Evolutionary conservation across 768 basidiomycete genomes (phyloP).

Genomic region (Neoboletus brunneissimus): DNA sequence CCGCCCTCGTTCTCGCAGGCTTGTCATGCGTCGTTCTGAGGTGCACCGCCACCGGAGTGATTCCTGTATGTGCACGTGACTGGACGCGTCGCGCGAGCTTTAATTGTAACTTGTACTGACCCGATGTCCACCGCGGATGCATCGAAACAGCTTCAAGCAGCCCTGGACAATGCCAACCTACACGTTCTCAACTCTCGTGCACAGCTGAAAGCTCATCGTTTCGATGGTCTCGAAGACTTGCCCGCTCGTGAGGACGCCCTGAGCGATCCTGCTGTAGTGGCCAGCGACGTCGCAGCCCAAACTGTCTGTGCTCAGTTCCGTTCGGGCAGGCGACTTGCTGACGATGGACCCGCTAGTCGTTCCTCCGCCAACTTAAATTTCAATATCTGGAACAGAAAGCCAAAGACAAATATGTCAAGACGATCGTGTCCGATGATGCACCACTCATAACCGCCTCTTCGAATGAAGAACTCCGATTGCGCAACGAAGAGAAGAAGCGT

Average conservation of each 20-base stretch:
- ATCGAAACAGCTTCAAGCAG: constrained; percentile 26
- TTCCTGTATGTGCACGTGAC: constrained; percentile 4
- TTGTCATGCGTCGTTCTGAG: too few relatives aligned
- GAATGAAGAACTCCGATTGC: constrained; percentile 59
- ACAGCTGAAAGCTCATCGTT: constrained; percentile 25
- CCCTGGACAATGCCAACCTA: constrained; percentile 25
- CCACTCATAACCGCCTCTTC: constrained; percentile 77
- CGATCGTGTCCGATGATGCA: constrained; percentile 84
- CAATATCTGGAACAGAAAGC: constrained; percentile 89
- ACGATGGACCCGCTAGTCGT: constrained; percentile 44
- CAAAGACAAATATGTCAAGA: constrained; percentile 84
- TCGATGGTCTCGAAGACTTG: constrained; percentile 31
- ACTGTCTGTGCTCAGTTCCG: constrained; percentile 42
- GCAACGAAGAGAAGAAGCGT: constrained; percentile 71
- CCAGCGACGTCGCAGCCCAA: constrained; percentile 57
- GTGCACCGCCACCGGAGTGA: too few relatives aligned
- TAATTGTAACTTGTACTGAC: background rate
- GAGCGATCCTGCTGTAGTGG: constrained; percentile 55
- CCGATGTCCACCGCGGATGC: constrained; percentile 23
- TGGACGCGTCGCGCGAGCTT: background rate
- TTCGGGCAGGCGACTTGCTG: background rate
- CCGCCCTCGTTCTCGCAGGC: too few relatives aligned
- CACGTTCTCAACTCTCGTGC: constrained; percentile 22
- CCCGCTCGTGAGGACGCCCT: constrained; percentile 26
- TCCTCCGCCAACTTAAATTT: constrained; percentile 80